These are phyloP conservation scores for Acorus gramineus DNA, from an alignment of 106 monocot genomes.

Conservation along the genomic window DNA sequence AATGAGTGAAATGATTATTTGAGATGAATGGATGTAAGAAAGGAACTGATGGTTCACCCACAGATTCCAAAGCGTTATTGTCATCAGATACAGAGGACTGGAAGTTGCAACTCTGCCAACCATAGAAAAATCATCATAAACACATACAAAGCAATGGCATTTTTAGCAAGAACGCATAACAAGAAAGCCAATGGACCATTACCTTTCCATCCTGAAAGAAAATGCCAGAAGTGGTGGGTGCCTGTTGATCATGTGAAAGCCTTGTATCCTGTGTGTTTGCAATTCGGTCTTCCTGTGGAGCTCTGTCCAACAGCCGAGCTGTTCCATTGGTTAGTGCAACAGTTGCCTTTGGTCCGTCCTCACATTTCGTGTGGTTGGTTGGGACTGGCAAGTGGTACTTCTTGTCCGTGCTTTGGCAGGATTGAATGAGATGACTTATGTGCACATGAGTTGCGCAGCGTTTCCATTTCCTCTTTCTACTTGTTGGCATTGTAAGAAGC, in stretches of 20 bases:
- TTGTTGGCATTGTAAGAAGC: slow-evolving; percentile 1
- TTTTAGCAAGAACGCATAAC: not conserved
- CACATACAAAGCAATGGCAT: not conserved
- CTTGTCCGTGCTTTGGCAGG: slow-evolving; percentile 16
- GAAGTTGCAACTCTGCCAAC: slow-evolving; percentile 20
- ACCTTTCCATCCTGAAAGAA: slow-evolving; percentile 23
- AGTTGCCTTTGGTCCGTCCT: not conserved
- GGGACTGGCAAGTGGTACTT: not conserved
- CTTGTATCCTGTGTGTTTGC: slow-evolving; percentile 6
- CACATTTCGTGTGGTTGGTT: not conserved
- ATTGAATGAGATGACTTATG: slow-evolving; percentile 27
- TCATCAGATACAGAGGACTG: slow-evolving; percentile 9
- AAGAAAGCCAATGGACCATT: not conserved
- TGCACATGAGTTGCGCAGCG: slow-evolving; percentile 30
- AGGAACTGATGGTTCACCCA: slow-evolving; percentile 14
- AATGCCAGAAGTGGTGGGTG: slow-evolving; percentile 7
- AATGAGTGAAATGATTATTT: slow-evolving; percentile 13
- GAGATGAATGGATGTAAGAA: slow-evolving; percentile 7
- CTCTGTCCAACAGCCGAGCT: slow-evolving; percentile 7
- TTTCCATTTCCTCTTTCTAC: slow-evolving; percentile 11
- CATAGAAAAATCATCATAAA: not conserved
- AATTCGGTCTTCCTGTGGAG: slow-evolving; percentile 6
- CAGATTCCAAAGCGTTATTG: slow-evolving; percentile 4
- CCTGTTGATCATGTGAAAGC: slow-evolving; percentile 8
- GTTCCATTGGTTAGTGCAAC: not conserved